Percentiles rank a stretch among this genome's conserved stretches.
These are phyloP conservation scores for Phoenix dactylifera DNA, from an alignment of 176 grass and related monocot species.

Conservation along the genomic window DNA sequence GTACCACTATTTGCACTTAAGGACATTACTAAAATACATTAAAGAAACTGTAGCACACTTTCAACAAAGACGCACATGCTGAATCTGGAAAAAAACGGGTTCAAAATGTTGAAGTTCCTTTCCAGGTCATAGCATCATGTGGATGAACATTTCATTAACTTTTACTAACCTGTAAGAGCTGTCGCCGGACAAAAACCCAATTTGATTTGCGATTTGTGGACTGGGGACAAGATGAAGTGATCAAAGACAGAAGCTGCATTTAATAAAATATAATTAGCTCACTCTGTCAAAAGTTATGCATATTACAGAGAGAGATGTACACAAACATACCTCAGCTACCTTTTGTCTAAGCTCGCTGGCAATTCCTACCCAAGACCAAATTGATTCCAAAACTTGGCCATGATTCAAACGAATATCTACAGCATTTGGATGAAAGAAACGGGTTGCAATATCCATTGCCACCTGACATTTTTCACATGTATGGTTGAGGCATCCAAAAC, in stretches of 20 bases:
- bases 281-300: no score
- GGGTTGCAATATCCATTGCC: constrained; percentile 56
- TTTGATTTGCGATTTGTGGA: constrained; percentile 66
- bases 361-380: constrained; percentile 83
- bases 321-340: constrained; percentile 68
- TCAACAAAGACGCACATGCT: no score
- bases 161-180: constrained; percentile 59
- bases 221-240: constrained; percentile 66
- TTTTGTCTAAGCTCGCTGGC: constrained; percentile 53
- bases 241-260: constrained; percentile 67
- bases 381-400: constrained; percentile 62
- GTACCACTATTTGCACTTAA: no score
- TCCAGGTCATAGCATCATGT: no score
- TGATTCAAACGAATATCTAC: constrained; percentile 83
- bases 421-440: constrained; percentile 60
- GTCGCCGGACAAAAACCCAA: constrained; percentile 84
- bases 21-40: no score
- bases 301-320: no score
- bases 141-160: no score
- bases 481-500: no score
- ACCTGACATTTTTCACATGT: constrained; percentile 29
- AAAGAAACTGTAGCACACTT: no score
- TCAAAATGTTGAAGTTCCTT: no score
- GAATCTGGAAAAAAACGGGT: no score
- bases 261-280: not conserved